These are phyloP conservation scores for Elongisporangium prolatum DNA, from an alignment of 352 stramenopile genomes.

Conservation along the genomic window DNA sequence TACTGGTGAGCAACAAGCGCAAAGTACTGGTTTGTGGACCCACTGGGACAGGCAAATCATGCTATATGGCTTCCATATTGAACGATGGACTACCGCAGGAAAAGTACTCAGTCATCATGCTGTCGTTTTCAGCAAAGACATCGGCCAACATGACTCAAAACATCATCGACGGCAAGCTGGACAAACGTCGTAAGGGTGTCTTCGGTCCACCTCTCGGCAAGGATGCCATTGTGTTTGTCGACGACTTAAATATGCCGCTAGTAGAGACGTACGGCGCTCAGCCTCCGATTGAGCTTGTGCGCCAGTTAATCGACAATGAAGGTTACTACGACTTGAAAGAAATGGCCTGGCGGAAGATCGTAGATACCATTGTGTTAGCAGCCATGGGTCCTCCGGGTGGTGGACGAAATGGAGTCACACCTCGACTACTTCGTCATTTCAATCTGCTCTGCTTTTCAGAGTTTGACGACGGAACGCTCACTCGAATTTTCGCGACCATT, in stretches of 20 bases:
- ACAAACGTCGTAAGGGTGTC: constrained; percentile 90
- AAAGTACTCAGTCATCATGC: constrained; percentile 82
- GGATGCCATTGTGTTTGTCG: constrained; percentile 87
- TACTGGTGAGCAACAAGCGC: constrained; percentile 77
- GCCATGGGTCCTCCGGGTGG: constrained; percentile 91
- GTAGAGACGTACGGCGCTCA: constrained; percentile 93
- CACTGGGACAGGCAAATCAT: constrained; percentile 92
- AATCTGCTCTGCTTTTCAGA: constrained; percentile 92
- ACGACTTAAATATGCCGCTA: constrained; percentile 95
- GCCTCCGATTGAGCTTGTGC: constrained; percentile 90
- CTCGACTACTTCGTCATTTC: constrained; percentile 90
- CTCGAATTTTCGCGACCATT: constrained; percentile 92
- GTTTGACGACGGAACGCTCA: constrained; percentile 92
- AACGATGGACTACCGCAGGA: constrained; percentile 76
- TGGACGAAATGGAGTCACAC: constrained; percentile 88
- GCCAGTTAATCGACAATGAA: constrained; percentile 87
- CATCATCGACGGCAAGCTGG: constrained; percentile 94
- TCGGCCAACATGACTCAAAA: constrained; percentile 94
- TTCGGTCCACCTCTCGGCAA: constrained; percentile 89
- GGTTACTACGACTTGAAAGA: constrained; percentile 94
- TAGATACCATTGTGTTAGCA: constrained; percentile 87
- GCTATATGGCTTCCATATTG: constrained; percentile 86
- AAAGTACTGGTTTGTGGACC: constrained; percentile 90
- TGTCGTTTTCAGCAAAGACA: constrained; percentile 93
- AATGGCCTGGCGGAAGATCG: constrained; percentile 89